Evolutionary conservation across 2,329 filamentous ascomycete species (phyloP).

Genomic region (Metarhizium album): DNA sequence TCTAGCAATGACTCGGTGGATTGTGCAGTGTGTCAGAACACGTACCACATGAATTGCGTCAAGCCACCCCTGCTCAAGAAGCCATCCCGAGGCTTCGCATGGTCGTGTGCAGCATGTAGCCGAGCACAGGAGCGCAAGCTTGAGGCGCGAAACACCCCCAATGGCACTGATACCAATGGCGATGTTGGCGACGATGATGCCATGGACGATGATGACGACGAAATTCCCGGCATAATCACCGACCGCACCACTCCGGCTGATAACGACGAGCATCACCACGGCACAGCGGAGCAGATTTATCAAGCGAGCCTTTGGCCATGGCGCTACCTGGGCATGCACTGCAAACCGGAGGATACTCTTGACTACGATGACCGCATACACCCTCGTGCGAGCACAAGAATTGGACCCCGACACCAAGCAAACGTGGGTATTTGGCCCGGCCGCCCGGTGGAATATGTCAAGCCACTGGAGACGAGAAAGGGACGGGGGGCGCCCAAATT

Average conservation of each 20-base stretch:
- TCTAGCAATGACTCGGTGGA: conserved; percentile 84
- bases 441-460: conserved; percentile 79
- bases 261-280: conserved; percentile 44
- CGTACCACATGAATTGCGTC: conserved; percentile 98
- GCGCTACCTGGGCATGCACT: conserved; percentile 90
- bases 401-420: conserved; percentile 87
- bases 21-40: conserved; percentile 87
- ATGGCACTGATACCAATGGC: conserved; percentile 56
- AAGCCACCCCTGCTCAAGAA: conserved; percentile 88
- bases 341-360: conserved; percentile 85
- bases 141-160: conserved; percentile 79
- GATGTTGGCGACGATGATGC: conserved; percentile 55
- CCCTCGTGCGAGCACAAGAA: conserved; percentile 81
- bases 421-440: conserved; percentile 78
- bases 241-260: conserved; percentile 54
- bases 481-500: conserved; percentile 69
- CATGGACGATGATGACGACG: conserved; percentile 63
- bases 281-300: conserved; percentile 78
- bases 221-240: conserved; percentile 43
- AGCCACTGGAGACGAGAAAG: conserved; percentile 76
- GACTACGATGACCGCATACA: conserved; percentile 98
- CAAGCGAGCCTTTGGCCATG: conserved; percentile 94
- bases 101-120: conserved; percentile 94
- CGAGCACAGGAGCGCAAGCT: conserved; percentile 89
- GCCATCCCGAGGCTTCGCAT: conserved; percentile 92